Conservation (phyloP, 1,284 basidiomycete species). For the Cystobasidiaceae sp. region DNA sequence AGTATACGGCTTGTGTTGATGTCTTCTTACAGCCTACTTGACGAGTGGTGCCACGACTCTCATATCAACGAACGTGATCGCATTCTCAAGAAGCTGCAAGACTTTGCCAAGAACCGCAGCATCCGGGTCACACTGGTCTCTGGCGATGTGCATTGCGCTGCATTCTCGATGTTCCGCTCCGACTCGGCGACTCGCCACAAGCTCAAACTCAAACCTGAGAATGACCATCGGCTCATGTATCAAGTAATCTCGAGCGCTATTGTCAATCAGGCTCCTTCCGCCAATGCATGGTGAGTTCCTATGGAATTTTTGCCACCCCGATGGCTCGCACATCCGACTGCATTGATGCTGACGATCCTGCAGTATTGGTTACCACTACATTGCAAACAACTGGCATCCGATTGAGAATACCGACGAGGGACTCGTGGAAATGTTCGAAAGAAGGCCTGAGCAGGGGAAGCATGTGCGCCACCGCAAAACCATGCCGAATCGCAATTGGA, state of each 20-base stretch:
- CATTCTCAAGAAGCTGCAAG: constrained; percentile 16
- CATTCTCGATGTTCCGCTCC: constrained; percentile 27
- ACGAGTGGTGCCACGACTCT: constrained; percentile 24
- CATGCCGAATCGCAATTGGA: constrained; percentile 30
- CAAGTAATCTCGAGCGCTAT: constrained; percentile 32
- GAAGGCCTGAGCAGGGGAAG: constrained; percentile 31
- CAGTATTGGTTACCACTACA: constrained; percentile 31
- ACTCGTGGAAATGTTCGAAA: constrained; percentile 31
- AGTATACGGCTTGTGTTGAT: background rate
- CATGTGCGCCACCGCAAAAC: constrained; percentile 30
- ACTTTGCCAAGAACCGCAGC: constrained; percentile 22
- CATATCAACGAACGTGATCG: constrained; percentile 31
- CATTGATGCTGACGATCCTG: background rate
- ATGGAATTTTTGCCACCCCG: background rate
- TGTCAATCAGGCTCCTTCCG: constrained; percentile 32
- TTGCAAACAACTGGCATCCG: constrained; percentile 31
- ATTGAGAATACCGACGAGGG: constrained; percentile 30
- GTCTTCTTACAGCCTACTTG: constrained; percentile 9
- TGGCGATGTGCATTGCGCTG: constrained; percentile 33
- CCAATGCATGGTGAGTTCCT: constrained; percentile 24
- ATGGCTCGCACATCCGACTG: background rate
- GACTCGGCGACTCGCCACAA: constrained; percentile 13
- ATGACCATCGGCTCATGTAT: constrained; percentile 33
- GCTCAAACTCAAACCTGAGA: constrained; percentile 17
- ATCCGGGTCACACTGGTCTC: constrained; percentile 29